Base-by-base conservation (phyloP, 768 basidiomycete genomes). In the Amanita jacksonii region DNA sequence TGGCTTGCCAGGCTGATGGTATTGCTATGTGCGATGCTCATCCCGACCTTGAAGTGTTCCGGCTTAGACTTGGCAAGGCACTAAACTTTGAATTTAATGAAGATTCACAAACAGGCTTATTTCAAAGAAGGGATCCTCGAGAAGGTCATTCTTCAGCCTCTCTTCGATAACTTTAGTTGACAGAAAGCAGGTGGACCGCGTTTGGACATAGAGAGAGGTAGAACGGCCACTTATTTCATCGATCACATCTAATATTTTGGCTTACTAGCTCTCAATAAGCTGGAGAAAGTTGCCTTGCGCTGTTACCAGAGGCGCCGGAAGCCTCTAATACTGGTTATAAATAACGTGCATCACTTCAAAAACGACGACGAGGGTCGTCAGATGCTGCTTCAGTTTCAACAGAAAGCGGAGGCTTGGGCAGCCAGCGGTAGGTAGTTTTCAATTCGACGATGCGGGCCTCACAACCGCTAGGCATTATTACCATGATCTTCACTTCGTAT, bases 61-160 rank as follows among this genome's bases (percentile, higher is more conserved):
- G 83, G 45, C 69, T 91, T 31, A 77, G 88, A 32, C 70, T 94
- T 19, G 90, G 90, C 37, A 89, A 89, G 60, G 80, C 85, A 8
- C 63, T 91, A 32, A 86, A 90, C 53, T 90, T 80, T 54, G 90
- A 94, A 57, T 91, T 73, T 64, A 80, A 84, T 49, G 85, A 87
- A 62, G 85, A 87, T 57, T 81, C 79, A 19, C 85, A 87, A 58
- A 79, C 76, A 2, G 81, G 79, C 6, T 61, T 93, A 16, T 91
- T 91, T 63, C 85, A 86, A 55, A 63, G 88, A 45, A 68, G 80
- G 31, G 88, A 94, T 65, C 88, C 89, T 13, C 63, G 81, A 57
- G 88, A 92, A 71, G 86, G 77, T 71, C 32, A 19, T 20, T 40
- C 9, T 39, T 27, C 8, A n/a, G 8, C 20, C 25, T 5, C 43